Conservation (phyloP, 1,284 basidiomycete species). For the Boletus sp. region DNA sequence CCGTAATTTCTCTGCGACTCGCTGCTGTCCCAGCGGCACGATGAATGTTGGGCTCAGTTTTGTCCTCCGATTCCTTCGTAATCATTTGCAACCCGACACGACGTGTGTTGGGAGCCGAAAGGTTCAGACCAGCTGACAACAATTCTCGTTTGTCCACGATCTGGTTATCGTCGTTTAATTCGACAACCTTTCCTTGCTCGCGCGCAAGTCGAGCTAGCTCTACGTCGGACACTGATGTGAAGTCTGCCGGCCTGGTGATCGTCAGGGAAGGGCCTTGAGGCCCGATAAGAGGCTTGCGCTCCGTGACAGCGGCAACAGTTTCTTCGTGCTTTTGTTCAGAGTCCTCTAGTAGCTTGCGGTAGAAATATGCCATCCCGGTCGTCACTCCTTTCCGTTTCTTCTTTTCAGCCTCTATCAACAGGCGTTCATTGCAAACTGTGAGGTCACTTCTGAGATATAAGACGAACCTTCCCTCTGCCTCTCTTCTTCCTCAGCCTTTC, state of each 20-base stretch:
- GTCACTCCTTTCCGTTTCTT: constrained; percentile 56
- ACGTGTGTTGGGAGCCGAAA: constrained; percentile 77
- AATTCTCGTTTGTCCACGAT: constrained; percentile 95
- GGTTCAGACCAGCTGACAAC: constrained; percentile 87
- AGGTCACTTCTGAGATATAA: neutral
- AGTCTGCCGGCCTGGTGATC: constrained; percentile 65
- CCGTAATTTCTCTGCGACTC: constrained; percentile 73
- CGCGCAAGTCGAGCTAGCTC: constrained; percentile 67
- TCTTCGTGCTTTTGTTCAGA: constrained; percentile 80
- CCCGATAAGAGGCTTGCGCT: constrained; percentile 54
- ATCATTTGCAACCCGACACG: constrained; percentile 43
- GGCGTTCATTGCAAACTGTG: neutral
- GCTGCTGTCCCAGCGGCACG: constrained; percentile 80
- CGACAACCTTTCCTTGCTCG: constrained; percentile 81
- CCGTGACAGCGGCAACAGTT: constrained; percentile 67
- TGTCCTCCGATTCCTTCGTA: constrained; percentile 26
- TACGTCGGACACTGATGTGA: constrained; percentile 59
- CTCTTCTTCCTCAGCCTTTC: constrained; percentile 89
- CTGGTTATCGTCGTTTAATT: constrained; percentile 96
- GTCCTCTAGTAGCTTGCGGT: constrained; percentile 78
- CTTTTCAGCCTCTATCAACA: constrained; percentile 53
- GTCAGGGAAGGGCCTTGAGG: constrained; percentile 58
- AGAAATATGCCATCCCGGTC: constrained; percentile 84
- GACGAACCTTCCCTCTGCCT: constrained; percentile 75
- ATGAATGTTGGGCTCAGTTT: constrained; percentile 44